A percentile compares a stretch with the other conserved stretches of the same genome.
These are phyloP conservation scores for Colletotrichum lupini DNA, from an alignment of 2,329 filamentous ascomycete species.

Conservation along the genomic window DNA sequence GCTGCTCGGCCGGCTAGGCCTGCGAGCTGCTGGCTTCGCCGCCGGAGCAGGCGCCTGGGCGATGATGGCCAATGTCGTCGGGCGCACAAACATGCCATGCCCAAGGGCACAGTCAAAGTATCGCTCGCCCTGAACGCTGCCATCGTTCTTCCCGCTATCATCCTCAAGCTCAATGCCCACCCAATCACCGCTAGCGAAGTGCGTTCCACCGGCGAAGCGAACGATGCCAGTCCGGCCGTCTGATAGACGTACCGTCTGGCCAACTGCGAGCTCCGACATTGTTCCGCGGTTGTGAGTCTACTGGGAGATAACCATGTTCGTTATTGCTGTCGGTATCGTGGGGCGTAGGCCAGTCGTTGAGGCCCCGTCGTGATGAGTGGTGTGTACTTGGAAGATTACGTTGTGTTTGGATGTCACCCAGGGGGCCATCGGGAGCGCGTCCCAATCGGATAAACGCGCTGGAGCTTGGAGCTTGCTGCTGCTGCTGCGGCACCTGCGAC, in stretches of 20 bases:
- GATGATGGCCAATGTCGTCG: slow-evolving; percentile 72
- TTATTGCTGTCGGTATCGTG: slow-evolving; percentile 12
- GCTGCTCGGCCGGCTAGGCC: slow-evolving; percentile 61
- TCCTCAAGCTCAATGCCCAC: slow-evolving; percentile 89
- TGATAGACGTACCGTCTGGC: slow-evolving; percentile 81
- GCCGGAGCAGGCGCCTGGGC: slow-evolving; percentile 53
- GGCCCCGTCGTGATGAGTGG: slow-evolving; percentile 18
- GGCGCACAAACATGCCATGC: slow-evolving; percentile 85
- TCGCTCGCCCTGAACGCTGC: slow-evolving; percentile 84
- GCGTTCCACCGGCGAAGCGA: slow-evolving; percentile 83
- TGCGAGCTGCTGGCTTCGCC: slow-evolving; percentile 49
- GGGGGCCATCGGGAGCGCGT: slow-evolving; percentile 23
- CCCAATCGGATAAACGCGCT: slow-evolving; percentile 33
- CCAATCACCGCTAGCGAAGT: slow-evolving; percentile 87
- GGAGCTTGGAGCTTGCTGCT: slow-evolving; percentile 11
- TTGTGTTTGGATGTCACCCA: slow-evolving; percentile 32
- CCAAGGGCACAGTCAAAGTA: slow-evolving; percentile 89
- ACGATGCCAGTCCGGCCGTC: slow-evolving; percentile 83
- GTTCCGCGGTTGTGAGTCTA: slow-evolving; percentile 39
- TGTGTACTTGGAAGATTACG: slow-evolving; percentile 5
- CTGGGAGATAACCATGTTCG: slow-evolving; percentile 28
- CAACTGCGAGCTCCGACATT: slow-evolving; percentile 70
- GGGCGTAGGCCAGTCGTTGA: slow-evolving; percentile 16
- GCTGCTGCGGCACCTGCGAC: background rate
- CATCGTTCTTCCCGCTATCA: slow-evolving; percentile 90